phyloP scores from a whole-genome alignment of 208 protist species.

The Crithidia mellificae region DNA sequence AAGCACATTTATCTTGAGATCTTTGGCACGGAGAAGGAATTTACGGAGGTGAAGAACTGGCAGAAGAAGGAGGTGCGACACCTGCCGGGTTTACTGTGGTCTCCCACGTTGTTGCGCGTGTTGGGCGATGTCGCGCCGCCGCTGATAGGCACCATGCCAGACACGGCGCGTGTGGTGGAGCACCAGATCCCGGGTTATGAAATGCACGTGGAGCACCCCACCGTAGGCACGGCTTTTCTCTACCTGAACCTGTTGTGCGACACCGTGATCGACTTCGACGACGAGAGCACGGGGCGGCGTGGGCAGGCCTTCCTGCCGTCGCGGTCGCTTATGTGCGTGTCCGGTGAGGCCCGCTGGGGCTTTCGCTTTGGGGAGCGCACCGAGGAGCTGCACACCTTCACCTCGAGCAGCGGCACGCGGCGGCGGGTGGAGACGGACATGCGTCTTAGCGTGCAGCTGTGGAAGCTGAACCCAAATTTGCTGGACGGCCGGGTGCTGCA shows the following conservation, averaged over 20 bases:
- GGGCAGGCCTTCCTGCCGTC: conserved; percentile 74
- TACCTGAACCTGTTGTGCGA: conserved; percentile 82
- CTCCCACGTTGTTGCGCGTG: conserved; percentile 61
- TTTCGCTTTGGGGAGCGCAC: conserved; percentile 78
- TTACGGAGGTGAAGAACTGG: conserved; percentile 79
- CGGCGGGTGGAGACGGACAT: conserved; percentile 63
- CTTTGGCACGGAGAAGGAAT: conserved; percentile 67
- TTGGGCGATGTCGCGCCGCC: conserved; percentile 38
- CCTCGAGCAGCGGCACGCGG: conserved; percentile 24
- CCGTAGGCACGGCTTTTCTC: conserved; percentile 73
- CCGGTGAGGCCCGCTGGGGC: conserved; percentile 84
- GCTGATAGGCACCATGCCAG: conserved; percentile 49
- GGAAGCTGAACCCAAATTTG: conserved; percentile 68
- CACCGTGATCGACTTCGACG: conserved; percentile 82
- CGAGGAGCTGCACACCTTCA: conserved; percentile 59
- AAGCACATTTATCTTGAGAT: conserved; percentile 87
- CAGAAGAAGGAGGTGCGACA: conserved; percentile 65
- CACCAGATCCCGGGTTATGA: conserved; percentile 85
- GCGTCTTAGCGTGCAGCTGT: conserved; percentile 84
- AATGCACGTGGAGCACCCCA: conserved; percentile 86
- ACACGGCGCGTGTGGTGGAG: conserved; percentile 87
- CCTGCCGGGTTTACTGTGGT: conserved; percentile 79
- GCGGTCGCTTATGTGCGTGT: conserved; percentile 67
- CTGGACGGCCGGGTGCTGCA: conserved; percentile 73
- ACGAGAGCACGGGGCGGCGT: conserved; percentile 72